Percentiles rank a stretch among this genome's conserved stretches.
Conservation (phyloP, 352 stramenopile species). For the Vaucheria bursata region DNA sequence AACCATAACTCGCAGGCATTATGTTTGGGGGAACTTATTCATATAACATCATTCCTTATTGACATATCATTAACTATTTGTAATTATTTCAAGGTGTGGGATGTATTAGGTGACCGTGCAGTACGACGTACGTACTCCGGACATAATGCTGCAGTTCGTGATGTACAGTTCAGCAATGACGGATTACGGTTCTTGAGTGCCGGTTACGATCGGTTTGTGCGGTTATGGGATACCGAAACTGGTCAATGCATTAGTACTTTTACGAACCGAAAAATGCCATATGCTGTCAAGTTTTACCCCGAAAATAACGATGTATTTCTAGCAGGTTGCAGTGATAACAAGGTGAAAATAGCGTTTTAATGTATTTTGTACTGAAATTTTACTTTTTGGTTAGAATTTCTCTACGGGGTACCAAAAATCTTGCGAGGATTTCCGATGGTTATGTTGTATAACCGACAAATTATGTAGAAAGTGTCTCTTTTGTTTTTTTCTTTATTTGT, state of each 20-base stretch:
- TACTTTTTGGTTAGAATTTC: too few relatives aligned
- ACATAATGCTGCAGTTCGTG: slow-evolving; percentile 83
- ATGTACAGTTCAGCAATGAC: slow-evolving; percentile 86
- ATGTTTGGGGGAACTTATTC: too few relatives aligned
- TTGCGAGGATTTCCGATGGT: too few relatives aligned
- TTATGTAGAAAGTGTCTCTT: too few relatives aligned
- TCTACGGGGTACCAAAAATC: too few relatives aligned
- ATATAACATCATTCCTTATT: too few relatives aligned
- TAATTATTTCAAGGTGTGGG: slow-evolving; percentile 73
- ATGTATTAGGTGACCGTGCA: slow-evolving; percentile 78
- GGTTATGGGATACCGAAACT: slow-evolving; percentile 96
- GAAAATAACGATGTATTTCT: slow-evolving; percentile 92
- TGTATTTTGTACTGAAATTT: too few relatives aligned
- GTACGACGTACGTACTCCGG: slow-evolving; percentile 76
- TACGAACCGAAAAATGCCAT: slow-evolving; percentile 72
- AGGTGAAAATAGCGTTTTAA: too few relatives aligned
- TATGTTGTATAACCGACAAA: too few relatives aligned
- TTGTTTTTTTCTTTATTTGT: too few relatives aligned
- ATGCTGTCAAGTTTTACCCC: slow-evolving; percentile 83
- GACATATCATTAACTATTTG: neutral
- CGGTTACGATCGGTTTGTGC: slow-evolving; percentile 91
- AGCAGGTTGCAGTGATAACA: slow-evolving; percentile 91
- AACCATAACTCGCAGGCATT: too few relatives aligned
- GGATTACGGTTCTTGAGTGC: slow-evolving; percentile 88
- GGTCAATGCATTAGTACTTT: slow-evolving; percentile 78